Conservation (phyloP, 805 yeast species). For the Helenozyma rhizophorensis region DNA sequence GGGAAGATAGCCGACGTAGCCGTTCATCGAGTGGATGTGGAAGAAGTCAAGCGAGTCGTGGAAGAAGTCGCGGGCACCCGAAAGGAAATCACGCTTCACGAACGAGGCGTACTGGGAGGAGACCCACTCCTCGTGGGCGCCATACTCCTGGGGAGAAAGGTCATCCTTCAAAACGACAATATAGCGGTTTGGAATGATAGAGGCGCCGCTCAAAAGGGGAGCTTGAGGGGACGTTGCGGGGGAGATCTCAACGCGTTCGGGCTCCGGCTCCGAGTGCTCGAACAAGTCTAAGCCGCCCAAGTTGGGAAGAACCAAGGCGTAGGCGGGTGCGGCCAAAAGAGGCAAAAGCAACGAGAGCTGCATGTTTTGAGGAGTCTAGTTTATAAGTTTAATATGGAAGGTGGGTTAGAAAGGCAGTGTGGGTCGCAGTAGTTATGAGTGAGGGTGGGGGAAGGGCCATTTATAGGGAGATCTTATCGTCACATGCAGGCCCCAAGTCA, state of each 20-base stretch:
- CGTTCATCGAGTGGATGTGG: slow-evolving; percentile 11
- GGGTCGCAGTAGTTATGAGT: no score
- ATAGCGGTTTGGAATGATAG: slow-evolving; percentile 9
- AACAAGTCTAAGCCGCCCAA: neutral
- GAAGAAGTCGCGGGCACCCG: slow-evolving; percentile 6
- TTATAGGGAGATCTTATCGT: no score
- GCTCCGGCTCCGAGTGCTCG: neutral
- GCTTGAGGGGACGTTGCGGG: neutral
- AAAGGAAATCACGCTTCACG: slow-evolving; percentile 21
- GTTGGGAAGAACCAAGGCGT: slow-evolving; percentile 3
- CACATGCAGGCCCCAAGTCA: no score
- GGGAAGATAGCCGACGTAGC: slow-evolving; percentile 20
- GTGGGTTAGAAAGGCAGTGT: no score
- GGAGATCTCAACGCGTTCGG: neutral
- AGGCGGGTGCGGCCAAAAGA: slow-evolving; percentile 2
- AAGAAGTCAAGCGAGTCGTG: slow-evolving; percentile 6
- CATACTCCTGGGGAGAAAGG: slow-evolving; percentile 4
- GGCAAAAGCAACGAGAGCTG: neutral
- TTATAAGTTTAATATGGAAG: no score
- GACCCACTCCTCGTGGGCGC: slow-evolving; percentile 12
- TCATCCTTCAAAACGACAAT: slow-evolving; percentile 15
- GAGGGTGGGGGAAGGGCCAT: no score
- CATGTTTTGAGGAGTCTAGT: neutral
- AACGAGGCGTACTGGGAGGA: slow-evolving; percentile 2
- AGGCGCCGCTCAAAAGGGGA: neutral